Evolutionary conservation across 768 basidiomycete genomes (phyloP), one percentile per base, ranked within the genome.

Genomic region (Tricholoma flavovirens): DNA sequence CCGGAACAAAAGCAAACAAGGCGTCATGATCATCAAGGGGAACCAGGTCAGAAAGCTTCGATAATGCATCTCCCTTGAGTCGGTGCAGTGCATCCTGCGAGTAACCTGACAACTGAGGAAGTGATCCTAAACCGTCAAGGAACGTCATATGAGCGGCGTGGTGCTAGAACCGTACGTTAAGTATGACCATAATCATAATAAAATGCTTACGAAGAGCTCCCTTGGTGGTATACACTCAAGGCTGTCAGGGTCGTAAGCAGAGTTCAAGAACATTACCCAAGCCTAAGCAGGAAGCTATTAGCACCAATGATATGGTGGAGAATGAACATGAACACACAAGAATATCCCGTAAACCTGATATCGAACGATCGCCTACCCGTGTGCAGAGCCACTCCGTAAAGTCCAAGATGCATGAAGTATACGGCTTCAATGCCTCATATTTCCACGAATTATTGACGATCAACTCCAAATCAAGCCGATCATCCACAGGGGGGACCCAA

Each of bases 141-240:
- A 93, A 83, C 1, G 90, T 88, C 91, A 99, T 90, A 60, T 88
- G 84, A 0, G 94, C 95, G 4, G 90, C 95, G 65, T 99, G 93
- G 65, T 90, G 87, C 94, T 97, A 60, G 15, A 30, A 49, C 36
- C 2, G 38, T 36, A 22, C 53, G 15, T 60, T n/a, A 67, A 61
- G 22, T 52, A 45, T 24, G 9, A 14, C 5, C 15, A 55, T 19
- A 32, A 48, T 33, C 46, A 21, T 42, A 1, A 40, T 17, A 40
- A 40, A 48, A 48, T 9, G 67, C 79, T 78, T 64, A 93, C 92
- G 64, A 92, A 95, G 24, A 90, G 77, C 55, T 83, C 81, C 58
- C 74, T 62, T 0, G 67, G 54, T 17, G 74, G 59, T 58, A 86
- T 75, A 10, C 60, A 54, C 26, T 71, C 60, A 29, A 59, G 65